Percentiles rank a stretch among this genome's conserved stretches.
Evolutionary conservation across 495 filamentous ascomycete species (phyloP).

Genomic region (Lasiosphaeris hirsuta): DNA sequence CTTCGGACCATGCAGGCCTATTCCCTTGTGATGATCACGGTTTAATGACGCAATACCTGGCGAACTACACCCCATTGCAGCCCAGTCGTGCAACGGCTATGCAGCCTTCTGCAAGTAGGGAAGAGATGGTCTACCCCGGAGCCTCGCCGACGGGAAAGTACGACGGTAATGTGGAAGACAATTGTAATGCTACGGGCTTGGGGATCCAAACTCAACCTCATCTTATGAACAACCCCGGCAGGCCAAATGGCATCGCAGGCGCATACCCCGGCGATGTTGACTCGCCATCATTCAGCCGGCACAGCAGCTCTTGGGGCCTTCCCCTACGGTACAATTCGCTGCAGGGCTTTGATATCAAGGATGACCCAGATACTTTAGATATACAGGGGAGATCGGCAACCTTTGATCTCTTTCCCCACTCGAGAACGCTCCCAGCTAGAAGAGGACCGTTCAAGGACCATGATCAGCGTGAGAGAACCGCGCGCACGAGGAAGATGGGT

Average conservation of each 20-base stretch:
- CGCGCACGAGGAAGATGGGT: constrained; percentile 48
- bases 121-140: constrained; percentile 47
- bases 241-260: constrained; percentile 6
- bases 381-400: constrained; percentile 4
- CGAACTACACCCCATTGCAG: constrained; percentile 40
- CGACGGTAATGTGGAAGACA: constrained; percentile 15
- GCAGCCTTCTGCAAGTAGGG: constrained; percentile 36
- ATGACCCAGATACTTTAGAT: constrained; percentile 16
- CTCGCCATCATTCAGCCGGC: constrained; percentile 12
- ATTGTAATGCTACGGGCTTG: background rate
- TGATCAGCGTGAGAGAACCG: constrained; percentile 43
- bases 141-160: constrained; percentile 27
- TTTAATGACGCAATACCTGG: constrained; percentile 34
- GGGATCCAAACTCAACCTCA: constrained; percentile 14
- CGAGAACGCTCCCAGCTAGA: constrained; percentile 31
- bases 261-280: constrained; percentile 7
- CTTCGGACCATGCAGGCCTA: constrained; percentile 23
- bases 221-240: constrained; percentile 3
- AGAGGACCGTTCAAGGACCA: constrained; percentile 49
- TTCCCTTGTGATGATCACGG: constrained; percentile 32
- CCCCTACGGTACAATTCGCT: constrained; percentile 12
- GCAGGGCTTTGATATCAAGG: constrained; percentile 11
- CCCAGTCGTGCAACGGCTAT: constrained; percentile 33
- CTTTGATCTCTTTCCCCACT: constrained; percentile 19
- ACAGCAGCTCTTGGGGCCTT: background rate